Evolutionary conservation across 176 grass and related monocot genomes (phyloP), one percentile per base, ranked within the genome.

Genomic region (Alopecurus myosuroides): DNA sequence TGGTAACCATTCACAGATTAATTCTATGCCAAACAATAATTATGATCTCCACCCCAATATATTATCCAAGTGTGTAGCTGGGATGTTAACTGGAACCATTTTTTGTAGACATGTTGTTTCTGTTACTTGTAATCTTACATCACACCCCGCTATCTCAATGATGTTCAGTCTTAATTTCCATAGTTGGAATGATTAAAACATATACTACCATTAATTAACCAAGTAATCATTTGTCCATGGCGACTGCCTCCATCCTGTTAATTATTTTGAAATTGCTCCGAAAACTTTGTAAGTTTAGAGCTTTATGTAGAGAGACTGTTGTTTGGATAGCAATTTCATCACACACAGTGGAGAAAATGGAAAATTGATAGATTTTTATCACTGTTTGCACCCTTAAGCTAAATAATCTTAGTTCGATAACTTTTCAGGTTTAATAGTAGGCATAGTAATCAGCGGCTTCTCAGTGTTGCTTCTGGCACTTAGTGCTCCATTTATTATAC

Each of bases 381-480:
- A 1, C 1, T 76, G 1, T 52, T 53, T 76, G 46, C 53, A 6
- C 19, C 53, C 44, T 23, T n/a, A 76, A 53, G 18, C 35, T 76
- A 14, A 0, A 12, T 50, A 53, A 76, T 52, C 8, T 36, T 52
- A 52, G 11, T 20, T 76, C n/a, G 18, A 5, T 52, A 29, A 35
- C 33, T 49, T 76, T 41, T 74, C 81, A 87, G 87, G 87, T 29
- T 42, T 93, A 62, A 66, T 63, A 13, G 85, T 87, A 50, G 85
- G 85, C 26, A 37, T 93, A 48, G 88, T 78, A 76, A 70, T 90
- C 1, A 73, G 85, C 0, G 30, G 80, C 46, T 49, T 80, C 34
- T 41, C 61, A 35, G 30, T 58, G 41, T 34, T 85, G 26, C 30
- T 88, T 77, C 60, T 93, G 11, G 81, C 71, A 44, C 29, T 90